Percentiles rank a stretch among this genome's conserved stretches.
phyloP scores from a whole-genome alignment of 768 basidiomycete species.

The Obba rivulosa region DNA sequence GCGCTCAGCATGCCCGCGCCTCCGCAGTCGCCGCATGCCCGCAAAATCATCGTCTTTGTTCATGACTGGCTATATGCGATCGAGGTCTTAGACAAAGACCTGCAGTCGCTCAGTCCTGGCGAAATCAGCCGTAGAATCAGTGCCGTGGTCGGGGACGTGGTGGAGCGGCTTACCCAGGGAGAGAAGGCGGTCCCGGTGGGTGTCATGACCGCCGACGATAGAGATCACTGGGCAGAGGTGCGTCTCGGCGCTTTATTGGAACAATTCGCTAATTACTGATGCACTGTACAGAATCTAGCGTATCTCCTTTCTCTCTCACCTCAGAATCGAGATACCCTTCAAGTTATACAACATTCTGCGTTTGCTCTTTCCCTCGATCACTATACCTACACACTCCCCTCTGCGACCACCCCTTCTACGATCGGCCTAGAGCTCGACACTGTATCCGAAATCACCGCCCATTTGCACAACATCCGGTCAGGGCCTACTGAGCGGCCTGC shows the following conservation, averaged over 20 bases:
- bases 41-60: slow-evolving; percentile 62
- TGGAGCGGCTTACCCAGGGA: slow-evolving; percentile 40
- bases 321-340: slow-evolving; percentile 52
- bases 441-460: slow-evolving; percentile 51
- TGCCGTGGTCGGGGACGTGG: slow-evolving; percentile 53
- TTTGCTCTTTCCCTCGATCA: slow-evolving; percentile 81
- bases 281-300: slow-evolving; percentile 54
- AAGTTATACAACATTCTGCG: slow-evolving; percentile 66
- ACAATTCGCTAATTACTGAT: not conserved
- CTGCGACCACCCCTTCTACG: slow-evolving; percentile 16
- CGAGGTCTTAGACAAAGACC: slow-evolving; percentile 49
- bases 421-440: slow-evolving; percentile 11
- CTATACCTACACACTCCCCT: slow-evolving; percentile 36
- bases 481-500: slow-evolving; percentile 44
- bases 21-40: slow-evolving; percentile 40
- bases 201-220: slow-evolving; percentile 69
- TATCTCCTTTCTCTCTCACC: slow-evolving; percentile 65
- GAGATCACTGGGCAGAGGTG: slow-evolving; percentile 81
- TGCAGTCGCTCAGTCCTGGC: slow-evolving; percentile 24
- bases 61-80: slow-evolving; percentile 80
- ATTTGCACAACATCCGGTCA: slow-evolving; percentile 68
- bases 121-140: slow-evolving; percentile 43
- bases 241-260: slow-evolving; percentile 12
- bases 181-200: slow-evolving; percentile 61
- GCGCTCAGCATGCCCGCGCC: slow-evolving; percentile 45